These are phyloP conservation scores for Berkeleyomyces basicola DNA, from an alignment of 2,329 filamentous ascomycete species.

Conservation along the genomic window DNA sequence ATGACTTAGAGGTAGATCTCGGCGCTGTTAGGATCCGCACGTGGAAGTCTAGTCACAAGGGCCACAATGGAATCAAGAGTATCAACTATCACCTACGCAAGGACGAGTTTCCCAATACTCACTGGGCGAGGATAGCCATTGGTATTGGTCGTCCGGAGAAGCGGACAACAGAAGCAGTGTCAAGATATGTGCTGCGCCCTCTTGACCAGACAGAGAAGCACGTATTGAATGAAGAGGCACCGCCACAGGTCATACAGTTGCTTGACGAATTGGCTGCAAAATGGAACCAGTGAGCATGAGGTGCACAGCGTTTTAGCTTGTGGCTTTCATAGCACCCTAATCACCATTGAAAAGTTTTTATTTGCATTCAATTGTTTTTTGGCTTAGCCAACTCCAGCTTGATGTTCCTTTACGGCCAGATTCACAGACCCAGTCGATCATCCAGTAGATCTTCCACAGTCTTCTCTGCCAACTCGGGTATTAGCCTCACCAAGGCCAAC, in stretches of 20 bases:
- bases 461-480: slow-evolving; percentile 68
- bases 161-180: slow-evolving; percentile 50
- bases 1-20: slow-evolving; percentile 62
- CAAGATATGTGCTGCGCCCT: slow-evolving; percentile 58
- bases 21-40: slow-evolving; percentile 49
- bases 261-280: slow-evolving; percentile 30
- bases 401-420: neutral
- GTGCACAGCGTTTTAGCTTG: neutral
- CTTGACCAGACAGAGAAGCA: slow-evolving; percentile 38
- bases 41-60: slow-evolving; percentile 47
- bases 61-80: slow-evolving; percentile 63
- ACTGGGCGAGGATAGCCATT: slow-evolving; percentile 49
- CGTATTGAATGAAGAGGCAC: slow-evolving; percentile 34
- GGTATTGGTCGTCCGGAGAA: slow-evolving; percentile 73
- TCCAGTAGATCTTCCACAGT: slow-evolving; percentile 56
- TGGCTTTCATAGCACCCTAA: neutral
- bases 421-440: slow-evolving; percentile 39
- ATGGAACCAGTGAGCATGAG: slow-evolving; percentile 18
- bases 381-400: neutral
- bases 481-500: slow-evolving; percentile 58
- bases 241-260: slow-evolving; percentile 33
- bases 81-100: slow-evolving; percentile 34
- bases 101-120: slow-evolving; percentile 24
- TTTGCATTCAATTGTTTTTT: neutral
- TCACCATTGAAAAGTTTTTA: neutral